These are phyloP conservation scores for Takashimella koratensis DNA, from an alignment of 1,284 basidiomycete species.

Conservation along the genomic window DNA sequence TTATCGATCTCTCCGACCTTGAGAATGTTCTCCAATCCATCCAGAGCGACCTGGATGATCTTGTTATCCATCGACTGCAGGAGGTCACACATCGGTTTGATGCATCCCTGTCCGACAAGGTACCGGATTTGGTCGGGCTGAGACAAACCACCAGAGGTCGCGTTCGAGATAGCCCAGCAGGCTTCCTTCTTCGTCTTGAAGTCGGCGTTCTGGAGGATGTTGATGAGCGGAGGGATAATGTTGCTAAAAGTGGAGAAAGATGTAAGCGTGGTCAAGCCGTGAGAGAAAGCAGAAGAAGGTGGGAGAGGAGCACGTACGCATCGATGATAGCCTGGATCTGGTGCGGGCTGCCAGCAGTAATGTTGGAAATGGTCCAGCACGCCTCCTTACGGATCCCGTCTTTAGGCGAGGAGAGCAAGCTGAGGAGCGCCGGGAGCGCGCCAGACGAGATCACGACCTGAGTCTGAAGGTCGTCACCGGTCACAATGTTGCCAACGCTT, in stretches of 20 bases:
- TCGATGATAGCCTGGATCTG: slow-evolving; percentile 84
- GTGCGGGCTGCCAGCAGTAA: slow-evolving; percentile 92
- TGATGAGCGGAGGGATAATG: slow-evolving; percentile 96
- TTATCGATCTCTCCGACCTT: slow-evolving; percentile 98
- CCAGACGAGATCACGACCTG: slow-evolving; percentile 98
- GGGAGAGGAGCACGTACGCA: slow-evolving; percentile 35
- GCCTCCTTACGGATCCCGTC: slow-evolving; percentile 89
- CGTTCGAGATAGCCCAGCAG: slow-evolving; percentile 99
- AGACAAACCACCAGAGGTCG: slow-evolving; percentile 94
- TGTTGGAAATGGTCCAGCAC: slow-evolving; percentile 99
- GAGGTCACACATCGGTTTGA: slow-evolving; percentile 96
- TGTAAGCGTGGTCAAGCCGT: too few relatives aligned
- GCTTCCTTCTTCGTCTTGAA: slow-evolving; percentile 99
- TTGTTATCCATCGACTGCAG: slow-evolving; percentile 99
- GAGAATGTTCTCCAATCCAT: slow-evolving; percentile 97
- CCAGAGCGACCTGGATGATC: slow-evolving; percentile 90
- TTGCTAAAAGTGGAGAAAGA: slow-evolving; percentile 49
- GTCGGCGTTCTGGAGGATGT: slow-evolving; percentile 95
- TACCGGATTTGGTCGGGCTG: slow-evolving; percentile 98
- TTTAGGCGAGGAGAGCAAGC: slow-evolving; percentile 89
- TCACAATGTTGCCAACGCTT: slow-evolving; percentile 98
- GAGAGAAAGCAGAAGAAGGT: background rate
- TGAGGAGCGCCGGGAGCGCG: slow-evolving; percentile 86
- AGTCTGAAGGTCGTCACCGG: slow-evolving; percentile 96
- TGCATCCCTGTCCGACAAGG: slow-evolving; percentile 95